Base-by-base conservation (phyloP, 768 basidiomycete species). In the Dentipellis fragilis region DNA sequence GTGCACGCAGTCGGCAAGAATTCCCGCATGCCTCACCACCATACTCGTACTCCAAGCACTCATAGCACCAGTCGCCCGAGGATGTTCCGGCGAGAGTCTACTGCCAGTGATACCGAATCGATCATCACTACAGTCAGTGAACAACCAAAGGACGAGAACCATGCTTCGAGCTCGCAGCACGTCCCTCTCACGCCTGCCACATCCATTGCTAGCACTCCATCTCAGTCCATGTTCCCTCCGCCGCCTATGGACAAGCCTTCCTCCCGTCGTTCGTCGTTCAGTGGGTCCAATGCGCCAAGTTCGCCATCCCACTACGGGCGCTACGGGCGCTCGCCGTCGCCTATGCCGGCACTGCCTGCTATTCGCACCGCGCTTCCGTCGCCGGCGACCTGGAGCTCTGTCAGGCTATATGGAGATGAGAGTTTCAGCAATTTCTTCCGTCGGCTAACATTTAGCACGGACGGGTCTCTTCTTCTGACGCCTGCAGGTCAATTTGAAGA, bases 401-500 rank as follows among this genome's bases (percentile, higher is more conserved):
- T 92, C 57, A 85, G 85, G 65, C 74, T 99, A 12, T 99, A 98
- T 64, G 93, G 94, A 48, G 95, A 98, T 68, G 94, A 97, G 68
- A 89, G 85, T 62, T 91, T 83, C 64, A 93, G 92, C 4, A 93
- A 94, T 63, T 99, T 98, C 74, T 99, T 98, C 77, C 75, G 96
- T 29, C 80, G 96, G 37, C 73, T 99, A 58, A 86, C 87, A 10
- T 99, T 97, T 71, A 93, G 91, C 54, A 91, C 95, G 1, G 96
- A 99, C 66, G 96, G 96, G 0, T 90, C 86, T 10, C 74, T 99
- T 37, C 77, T 99, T 47, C 74, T 98, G 61, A 98, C 96, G 0
- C 96, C 96, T 0, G 95, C 96, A 1, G 96, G 96, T 0, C 90
- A 95, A 66, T 97, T 96, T 64, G 94, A 98, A 66, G 95, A 98